These are phyloP conservation scores for Aspergillus sp. DNA, from an alignment of 2,329 filamentous ascomycete genomes.

Conservation along the genomic window DNA sequence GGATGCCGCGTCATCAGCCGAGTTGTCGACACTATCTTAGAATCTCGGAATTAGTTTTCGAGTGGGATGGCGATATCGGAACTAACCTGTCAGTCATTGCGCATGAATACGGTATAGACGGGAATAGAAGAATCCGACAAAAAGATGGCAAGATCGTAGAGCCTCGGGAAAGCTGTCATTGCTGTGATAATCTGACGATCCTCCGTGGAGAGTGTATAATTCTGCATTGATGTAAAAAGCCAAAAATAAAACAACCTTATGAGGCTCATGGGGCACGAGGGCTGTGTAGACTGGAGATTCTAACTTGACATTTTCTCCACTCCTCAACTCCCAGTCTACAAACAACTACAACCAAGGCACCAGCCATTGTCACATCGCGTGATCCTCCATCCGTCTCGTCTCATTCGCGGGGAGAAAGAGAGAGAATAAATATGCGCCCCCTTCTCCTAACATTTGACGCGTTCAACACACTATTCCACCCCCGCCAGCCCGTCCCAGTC, in stretches of 20 bases:
- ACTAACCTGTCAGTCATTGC: background rate
- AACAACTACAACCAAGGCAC: background rate
- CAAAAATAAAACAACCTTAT: background rate
- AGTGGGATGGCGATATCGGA: background rate
- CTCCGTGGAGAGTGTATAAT: background rate
- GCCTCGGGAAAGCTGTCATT: background rate
- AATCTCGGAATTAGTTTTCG: background rate
- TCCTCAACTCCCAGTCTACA: background rate
- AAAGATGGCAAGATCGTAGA: background rate
- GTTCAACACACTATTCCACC: constrained; percentile 46
- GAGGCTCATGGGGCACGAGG: background rate
- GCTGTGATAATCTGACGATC: background rate
- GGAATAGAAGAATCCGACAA: background rate
- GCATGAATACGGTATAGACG: too few relatives aligned
- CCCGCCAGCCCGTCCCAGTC: constrained; percentile 37
- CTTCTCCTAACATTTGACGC: constrained; percentile 48
- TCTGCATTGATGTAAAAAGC: background rate
- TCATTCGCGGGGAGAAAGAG: background rate
- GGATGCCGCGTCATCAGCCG: constrained; percentile 1
- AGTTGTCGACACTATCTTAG: constrained; percentile 1
- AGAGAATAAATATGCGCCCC: constrained; percentile 14
- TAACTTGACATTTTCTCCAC: background rate
- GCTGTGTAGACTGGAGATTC: too few relatives aligned
- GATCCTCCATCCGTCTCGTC: background rate
- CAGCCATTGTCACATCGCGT: background rate